phyloP scores from a whole-genome alignment of 768 basidiomycete species.

The Lactarius evosmus region DNA sequence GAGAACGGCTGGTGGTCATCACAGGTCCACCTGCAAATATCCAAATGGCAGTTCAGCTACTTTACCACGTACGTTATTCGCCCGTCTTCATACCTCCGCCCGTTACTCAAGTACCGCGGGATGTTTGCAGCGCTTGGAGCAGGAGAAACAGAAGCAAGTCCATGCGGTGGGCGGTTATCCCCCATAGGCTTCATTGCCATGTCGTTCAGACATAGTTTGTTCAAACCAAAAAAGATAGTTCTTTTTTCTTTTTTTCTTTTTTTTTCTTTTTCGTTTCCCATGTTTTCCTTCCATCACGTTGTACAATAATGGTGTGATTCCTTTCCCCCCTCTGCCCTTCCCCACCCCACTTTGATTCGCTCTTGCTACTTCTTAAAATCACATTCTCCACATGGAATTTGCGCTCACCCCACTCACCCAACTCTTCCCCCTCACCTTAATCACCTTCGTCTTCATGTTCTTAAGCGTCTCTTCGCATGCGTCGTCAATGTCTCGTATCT shows the following conservation, averaged over 20 bases:
- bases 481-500: conserved; percentile 3
- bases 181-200: conserved; percentile 11
- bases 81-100: neutral
- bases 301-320: conserved; percentile 14
- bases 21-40: conserved; percentile 95
- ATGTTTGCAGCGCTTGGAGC: conserved; percentile 65
- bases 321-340: neutral
- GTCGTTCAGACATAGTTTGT: conserved; percentile 22
- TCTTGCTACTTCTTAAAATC: conserved; percentile 9
- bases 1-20: conserved; percentile 92
- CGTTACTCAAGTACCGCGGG: neutral
- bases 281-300: conserved; percentile 5
- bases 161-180: conserved; percentile 33
- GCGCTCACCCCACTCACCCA: neutral
- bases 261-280: neutral
- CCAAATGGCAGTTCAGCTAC: conserved; percentile 90
- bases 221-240: neutral
- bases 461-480: neutral
- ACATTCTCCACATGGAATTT: conserved; percentile 10
- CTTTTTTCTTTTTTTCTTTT: neutral
- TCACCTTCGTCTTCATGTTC: neutral
- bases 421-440: neutral
- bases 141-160: conserved; percentile 85
- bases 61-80: conserved; percentile 67
- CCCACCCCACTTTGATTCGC: neutral